phyloP scores from a whole-genome alignment of 2,329 filamentous ascomycete genomes.

The Alternaria metachromatica region DNA sequence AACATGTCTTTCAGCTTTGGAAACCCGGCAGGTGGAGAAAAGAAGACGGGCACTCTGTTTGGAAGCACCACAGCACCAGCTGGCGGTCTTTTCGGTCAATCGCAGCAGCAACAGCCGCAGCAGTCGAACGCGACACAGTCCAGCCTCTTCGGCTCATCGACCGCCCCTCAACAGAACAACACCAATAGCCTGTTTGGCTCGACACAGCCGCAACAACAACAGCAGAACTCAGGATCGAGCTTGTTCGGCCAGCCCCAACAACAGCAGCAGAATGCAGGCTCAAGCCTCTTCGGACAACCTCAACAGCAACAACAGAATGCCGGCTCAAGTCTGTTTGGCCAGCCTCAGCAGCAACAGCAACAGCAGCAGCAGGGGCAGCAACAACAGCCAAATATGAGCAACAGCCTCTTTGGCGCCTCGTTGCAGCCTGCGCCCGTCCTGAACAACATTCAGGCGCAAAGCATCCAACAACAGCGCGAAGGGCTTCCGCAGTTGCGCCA shows the following conservation, averaged over 20 bases:
- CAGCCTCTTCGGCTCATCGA: constrained; percentile 28
- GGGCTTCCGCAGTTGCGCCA: constrained; percentile 46
- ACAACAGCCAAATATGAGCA: constrained; percentile 49
- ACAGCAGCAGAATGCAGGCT: constrained; percentile 45
- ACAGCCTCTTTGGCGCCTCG: constrained; percentile 49
- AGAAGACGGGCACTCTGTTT: constrained; percentile 47
- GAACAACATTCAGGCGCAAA: constrained; percentile 37
- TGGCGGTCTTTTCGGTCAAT: constrained; percentile 50
- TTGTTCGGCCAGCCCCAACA: constrained; percentile 36
- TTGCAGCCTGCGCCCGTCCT: constrained; percentile 42
- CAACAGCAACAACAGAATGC: constrained; percentile 46
- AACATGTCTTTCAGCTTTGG: constrained; percentile 44
- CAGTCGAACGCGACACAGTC: constrained; percentile 18
- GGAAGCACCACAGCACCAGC: constrained; percentile 45
- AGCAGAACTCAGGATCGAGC: constrained; percentile 16
- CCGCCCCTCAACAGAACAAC: constrained; percentile 36
- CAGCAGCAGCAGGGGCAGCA: constrained; percentile 34
- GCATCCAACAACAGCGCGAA: constrained; percentile 47
- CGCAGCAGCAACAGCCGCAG: constrained; percentile 33
- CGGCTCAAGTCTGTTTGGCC: constrained; percentile 49
- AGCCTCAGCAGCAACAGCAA: constrained; percentile 51
- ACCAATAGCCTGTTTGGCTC: constrained; percentile 22
- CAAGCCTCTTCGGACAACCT: constrained; percentile 48
- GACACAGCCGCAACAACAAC: constrained; percentile 17
- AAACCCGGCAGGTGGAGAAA: constrained; percentile 33